Evolutionary conservation across 345 rosid species (phyloP), one percentile per base, ranked within the genome.

Genomic region (Citrus maxima): DNA sequence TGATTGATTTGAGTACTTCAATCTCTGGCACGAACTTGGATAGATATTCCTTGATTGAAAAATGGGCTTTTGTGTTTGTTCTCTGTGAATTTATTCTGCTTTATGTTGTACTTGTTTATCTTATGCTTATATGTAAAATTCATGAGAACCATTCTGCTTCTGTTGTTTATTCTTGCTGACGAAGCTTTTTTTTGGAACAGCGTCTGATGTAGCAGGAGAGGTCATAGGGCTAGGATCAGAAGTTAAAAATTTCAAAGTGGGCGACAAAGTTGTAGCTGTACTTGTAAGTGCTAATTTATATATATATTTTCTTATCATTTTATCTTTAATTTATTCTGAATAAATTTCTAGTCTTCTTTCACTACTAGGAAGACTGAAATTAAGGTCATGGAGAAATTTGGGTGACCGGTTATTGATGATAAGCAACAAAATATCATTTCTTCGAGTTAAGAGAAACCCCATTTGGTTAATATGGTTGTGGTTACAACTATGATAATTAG

Each of bases 151-250:
- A 9, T 61, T 28, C 6, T 18, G 9, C 51, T 30, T 54, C 30
- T 27, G 4, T 24, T 35, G 28, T 59, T 13, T 18, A 14, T 77
- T 25, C 22, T 76, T 55, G 46, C 60, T 76, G 38, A 76, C 8
- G 19, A 40, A 34, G 21, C 69, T 4, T 79, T 74, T 75, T 74
- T 72, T 27, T 84, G 83, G 85, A 54, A 77, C 86, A 95, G 97
- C 84, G 69, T 86, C 84, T 35, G 97, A 93, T 88, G 91, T 93
- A 42, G 92, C 94, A 22, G 98, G 94, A 81, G 98, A 95, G 75
- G 86, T 93, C 2, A 75, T 90, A 30, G 85, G 88, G 80, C 90
- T 89, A 80, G 98, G 98, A 72, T 38, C 89, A 49, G 88, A 67
- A 72, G 92, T 89, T 64, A 63, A 84, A 74, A 83, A 89, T n/a